Conservation (phyloP, 805 yeast genomes). For the Wickerhamiella parazyma region DNA sequence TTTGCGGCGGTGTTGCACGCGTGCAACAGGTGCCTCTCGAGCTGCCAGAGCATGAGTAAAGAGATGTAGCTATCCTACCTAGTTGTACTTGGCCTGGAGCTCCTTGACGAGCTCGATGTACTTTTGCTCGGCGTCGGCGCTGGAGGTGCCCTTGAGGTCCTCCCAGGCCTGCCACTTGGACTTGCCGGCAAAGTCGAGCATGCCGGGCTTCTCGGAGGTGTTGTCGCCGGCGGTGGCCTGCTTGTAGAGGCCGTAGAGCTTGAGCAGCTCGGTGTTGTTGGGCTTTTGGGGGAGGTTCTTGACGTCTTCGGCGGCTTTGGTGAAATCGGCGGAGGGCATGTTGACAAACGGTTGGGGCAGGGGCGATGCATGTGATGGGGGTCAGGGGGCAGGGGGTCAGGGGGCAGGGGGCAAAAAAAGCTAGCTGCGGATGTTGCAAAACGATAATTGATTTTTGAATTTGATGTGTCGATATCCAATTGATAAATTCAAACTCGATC, state of each 20-base stretch:
- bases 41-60: conserved; percentile 7
- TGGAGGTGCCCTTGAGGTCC: conserved; percentile 62
- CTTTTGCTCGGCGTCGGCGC: conserved; percentile 81
- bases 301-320: conserved; percentile 55
- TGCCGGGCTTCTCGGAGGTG: conserved; percentile 73
- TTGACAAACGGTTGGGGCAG: neutral
- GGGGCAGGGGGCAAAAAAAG: no score
- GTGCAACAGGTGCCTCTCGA: conserved; percentile 11
- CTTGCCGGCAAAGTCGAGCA: conserved; percentile 87
- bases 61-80: neutral
- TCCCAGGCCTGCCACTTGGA: conserved; percentile 98
- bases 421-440: no score
- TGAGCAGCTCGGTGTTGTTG: conserved; percentile 69
- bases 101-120: conserved; percentile 29
- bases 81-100: conserved; percentile 17
- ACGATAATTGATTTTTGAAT: no score
- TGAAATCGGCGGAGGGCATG: conserved; percentile 30
- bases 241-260: conserved; percentile 84
- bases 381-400: no score
- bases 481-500: no score
- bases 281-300: conserved; percentile 65
- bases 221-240: conserved; percentile 97
- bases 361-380: no score
- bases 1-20: conserved; percentile 15
- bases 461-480: no score